phyloP scores from a whole-genome alignment of 441 rosid species.

The Gossypium schwendimanii region DNA sequence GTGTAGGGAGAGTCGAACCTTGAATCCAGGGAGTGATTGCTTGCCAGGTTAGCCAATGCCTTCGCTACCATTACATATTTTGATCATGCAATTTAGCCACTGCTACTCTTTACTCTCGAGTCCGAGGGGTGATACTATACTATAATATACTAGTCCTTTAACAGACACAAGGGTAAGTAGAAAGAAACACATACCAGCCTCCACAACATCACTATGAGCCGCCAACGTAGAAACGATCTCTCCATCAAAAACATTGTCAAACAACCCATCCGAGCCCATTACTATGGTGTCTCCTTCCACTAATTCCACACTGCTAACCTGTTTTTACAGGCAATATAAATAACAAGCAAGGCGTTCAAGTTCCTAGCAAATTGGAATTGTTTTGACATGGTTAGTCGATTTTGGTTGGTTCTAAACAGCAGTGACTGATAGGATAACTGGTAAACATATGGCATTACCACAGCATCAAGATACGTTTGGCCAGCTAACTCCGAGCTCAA shows the following conservation, averaged over 20 bases:
- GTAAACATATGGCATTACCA: conserved; percentile 28
- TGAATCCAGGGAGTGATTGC: conserved; percentile 53
- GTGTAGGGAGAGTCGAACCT: conserved; percentile 72
- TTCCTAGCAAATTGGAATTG: not conserved
- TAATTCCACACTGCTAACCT: conserved; percentile 64
- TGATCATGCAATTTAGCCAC: conserved; percentile 14
- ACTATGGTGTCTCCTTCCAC: conserved; percentile 60
- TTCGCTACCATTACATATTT: conserved; percentile 52
- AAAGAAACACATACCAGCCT: conserved; percentile 46
- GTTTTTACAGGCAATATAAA: conserved; percentile 14
- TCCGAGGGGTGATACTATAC: not conserved
- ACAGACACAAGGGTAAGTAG: not conserved
- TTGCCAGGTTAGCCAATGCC: conserved; percentile 74
- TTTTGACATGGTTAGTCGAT: not conserved
- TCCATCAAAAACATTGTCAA: conserved; percentile 69
- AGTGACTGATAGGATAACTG: conserved; percentile 7
- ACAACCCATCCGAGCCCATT: conserved; percentile 94
- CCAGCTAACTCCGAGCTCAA: conserved; percentile 70
- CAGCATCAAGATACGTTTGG: conserved; percentile 82
- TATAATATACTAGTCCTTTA: not conserved
- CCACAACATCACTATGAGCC: conserved; percentile 34
- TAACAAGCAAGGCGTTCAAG: not conserved
- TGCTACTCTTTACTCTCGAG: not conserved
- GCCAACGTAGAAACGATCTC: conserved; percentile 59
- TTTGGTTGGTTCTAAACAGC: not conserved